Evolutionary conservation across 2,329 filamentous ascomycete genomes (phyloP).

Genomic region (Arthroderma uncinatum): DNA sequence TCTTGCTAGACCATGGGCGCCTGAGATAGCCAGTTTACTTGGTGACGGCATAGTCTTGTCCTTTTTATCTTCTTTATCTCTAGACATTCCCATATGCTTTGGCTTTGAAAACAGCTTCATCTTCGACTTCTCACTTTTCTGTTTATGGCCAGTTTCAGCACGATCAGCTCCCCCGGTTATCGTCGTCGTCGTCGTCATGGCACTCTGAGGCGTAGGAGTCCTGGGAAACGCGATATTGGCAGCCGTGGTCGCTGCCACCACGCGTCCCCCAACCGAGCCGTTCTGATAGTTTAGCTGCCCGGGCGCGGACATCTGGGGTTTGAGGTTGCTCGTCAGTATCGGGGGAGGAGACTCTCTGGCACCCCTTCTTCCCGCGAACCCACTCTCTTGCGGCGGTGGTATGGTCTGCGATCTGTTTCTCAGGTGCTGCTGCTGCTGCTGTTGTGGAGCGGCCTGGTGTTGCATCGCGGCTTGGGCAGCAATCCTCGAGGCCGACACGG

Average conservation of each 20-base stretch:
- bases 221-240: constrained; percentile 53
- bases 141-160: constrained; percentile 29
- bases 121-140: constrained; percentile 50
- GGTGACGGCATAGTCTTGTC: constrained; percentile 48
- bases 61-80: constrained; percentile 46
- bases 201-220: constrained; percentile 21
- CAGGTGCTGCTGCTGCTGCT: constrained; percentile 23
- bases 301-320: constrained; percentile 9
- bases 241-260: constrained; percentile 49
- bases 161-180: constrained; percentile 8
- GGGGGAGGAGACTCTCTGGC: constrained; percentile 28
- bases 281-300: constrained; percentile 36
- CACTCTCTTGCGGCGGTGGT: constrained; percentile 29
- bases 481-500: constrained; percentile 50
- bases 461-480: constrained; percentile 58
- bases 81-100: constrained; percentile 52
- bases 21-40: constrained; percentile 42
- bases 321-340: constrained; percentile 19
- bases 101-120: constrained; percentile 60
- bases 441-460: constrained; percentile 26
- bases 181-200: not conserved
- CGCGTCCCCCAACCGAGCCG: constrained; percentile 39
- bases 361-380: constrained; percentile 21
- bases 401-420: constrained; percentile 48
- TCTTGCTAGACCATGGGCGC: constrained; percentile 42